Base-by-base conservation (phyloP, 2,329 filamentous ascomycete genomes). In the Apiospora hydei region DNA sequence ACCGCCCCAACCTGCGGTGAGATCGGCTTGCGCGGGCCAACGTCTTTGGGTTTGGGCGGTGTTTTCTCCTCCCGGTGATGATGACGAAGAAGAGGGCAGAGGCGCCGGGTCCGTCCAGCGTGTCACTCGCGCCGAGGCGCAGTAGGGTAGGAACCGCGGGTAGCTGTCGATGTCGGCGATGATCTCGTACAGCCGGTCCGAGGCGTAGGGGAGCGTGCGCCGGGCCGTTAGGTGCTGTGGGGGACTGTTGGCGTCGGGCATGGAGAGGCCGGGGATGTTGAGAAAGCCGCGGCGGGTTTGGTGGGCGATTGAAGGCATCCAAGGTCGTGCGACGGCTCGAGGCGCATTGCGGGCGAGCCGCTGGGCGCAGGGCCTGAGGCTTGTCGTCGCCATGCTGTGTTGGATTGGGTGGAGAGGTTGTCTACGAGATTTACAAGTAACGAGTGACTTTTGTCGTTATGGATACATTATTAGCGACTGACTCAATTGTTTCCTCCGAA, bases 141-240 rank as follows among this genome's bases (percentile, higher is more conserved):
- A 97, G 88, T 97, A 98, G 14, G 96, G 96, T n/a, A 99, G 90
- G 86, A 98, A 99, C 75, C 86, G 82, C 49, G 88, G 86, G 88
- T 99, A 99, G 74, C 90, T 90, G 82, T 94, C 90, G 75, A 99
- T 91, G 82, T 98, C 94, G 83, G 95, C 91, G 81, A 99, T 95
- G 71, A 98, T 88, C 76, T 87, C 86, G 89, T 96, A 99, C 77
- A 99, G 91, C 1, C 90, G 86, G 5, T 83, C 78, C 44, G 90
- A 85, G 0, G 91, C 84, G 85, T 97, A 97, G 18, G 93, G 93
- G 18, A 98, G 91, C 4, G 88, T 92, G 73, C 94, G 93, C 26
- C 88, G 87, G 14, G 94, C 95, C 69, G 88, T 90, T 72, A 98
- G 87, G 75, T 85, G 89, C 79, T 95, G 93, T 7, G 57, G 7